These are phyloP conservation scores for Haplographium delicatum DNA, from an alignment of 495 filamentous ascomycete genomes.

Conservation along the genomic window DNA sequence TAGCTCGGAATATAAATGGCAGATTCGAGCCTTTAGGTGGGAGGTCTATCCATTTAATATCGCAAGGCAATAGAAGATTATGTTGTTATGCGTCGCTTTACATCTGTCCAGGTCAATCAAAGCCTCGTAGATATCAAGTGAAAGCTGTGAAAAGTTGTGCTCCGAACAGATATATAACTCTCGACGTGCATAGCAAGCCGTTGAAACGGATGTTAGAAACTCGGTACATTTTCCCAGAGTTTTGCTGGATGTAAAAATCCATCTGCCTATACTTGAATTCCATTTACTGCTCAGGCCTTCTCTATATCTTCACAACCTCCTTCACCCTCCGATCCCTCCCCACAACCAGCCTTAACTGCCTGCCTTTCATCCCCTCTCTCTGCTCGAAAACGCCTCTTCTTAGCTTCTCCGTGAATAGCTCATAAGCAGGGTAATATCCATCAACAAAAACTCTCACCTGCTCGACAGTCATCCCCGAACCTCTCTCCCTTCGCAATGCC, in stretches of 20 bases:
- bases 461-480: constrained; percentile 68
- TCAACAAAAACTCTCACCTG: constrained; percentile 49
- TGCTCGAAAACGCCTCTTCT: constrained; percentile 55
- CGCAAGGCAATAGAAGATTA: too few relatives aligned
- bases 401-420: constrained; percentile 67
- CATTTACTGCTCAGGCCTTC: background rate
- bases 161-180: background rate
- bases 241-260: too few relatives aligned
- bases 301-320: constrained; percentile 33
- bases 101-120: too few relatives aligned
- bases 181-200: too few relatives aligned
- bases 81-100: too few relatives aligned
- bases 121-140: too few relatives aligned
- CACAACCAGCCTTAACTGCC: constrained; percentile 69
- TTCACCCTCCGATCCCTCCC: constrained; percentile 59
- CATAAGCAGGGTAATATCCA: constrained; percentile 56
- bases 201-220: too few relatives aligned
- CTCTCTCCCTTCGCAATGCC: constrained; percentile 55
- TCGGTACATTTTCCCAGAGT: too few relatives aligned
- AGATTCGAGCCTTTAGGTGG: too few relatives aligned
- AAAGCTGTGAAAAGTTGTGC: too few relatives aligned
- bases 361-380: constrained; percentile 29
- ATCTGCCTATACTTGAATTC: background rate
- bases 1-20: too few relatives aligned
- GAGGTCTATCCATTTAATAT: too few relatives aligned